phyloP scores from a whole-genome alignment of 495 filamentous ascomycete genomes.

The Lophiotrema nucula region DNA sequence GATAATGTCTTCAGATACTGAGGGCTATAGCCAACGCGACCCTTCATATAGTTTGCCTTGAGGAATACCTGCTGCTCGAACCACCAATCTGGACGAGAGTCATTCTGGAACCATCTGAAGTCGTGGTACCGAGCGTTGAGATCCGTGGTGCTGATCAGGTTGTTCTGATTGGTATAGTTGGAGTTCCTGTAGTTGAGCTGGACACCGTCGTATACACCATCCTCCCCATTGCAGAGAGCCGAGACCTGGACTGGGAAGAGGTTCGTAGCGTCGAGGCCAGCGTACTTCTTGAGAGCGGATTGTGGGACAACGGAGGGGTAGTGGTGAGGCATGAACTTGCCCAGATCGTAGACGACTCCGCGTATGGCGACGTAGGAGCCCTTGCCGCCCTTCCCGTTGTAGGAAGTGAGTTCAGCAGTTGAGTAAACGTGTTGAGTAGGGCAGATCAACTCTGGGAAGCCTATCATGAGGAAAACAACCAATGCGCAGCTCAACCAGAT shows the following conservation, averaged over 20 bases:
- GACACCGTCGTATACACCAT: slow-evolving; percentile 68
- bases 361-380: slow-evolving; percentile 75
- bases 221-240: slow-evolving; percentile 77
- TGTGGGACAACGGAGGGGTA: slow-evolving; percentile 71
- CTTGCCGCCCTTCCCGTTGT: slow-evolving; percentile 68
- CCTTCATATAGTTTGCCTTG: slow-evolving; percentile 77
- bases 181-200: slow-evolving; percentile 75
- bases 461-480: slow-evolving; percentile 77
- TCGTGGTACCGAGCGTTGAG: slow-evolving; percentile 82
- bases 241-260: slow-evolving; percentile 96
- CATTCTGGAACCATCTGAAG: slow-evolving; percentile 80
- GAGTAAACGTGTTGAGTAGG: slow-evolving; percentile 88
- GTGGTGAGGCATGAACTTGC: slow-evolving; percentile 69
- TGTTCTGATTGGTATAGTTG: slow-evolving; percentile 68
- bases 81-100: slow-evolving; percentile 87
- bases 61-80: slow-evolving; percentile 77
- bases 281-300: slow-evolving; percentile 71
- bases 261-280: slow-evolving; percentile 76
- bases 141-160: slow-evolving; percentile 65
- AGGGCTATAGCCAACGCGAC: slow-evolving; percentile 80
- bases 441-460: slow-evolving; percentile 85
- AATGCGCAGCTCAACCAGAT: slow-evolving; percentile 87
- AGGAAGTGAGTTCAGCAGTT: slow-evolving; percentile 66
- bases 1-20: slow-evolving; percentile 73
- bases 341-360: slow-evolving; percentile 84